Base-by-base conservation (phyloP, 768 basidiomycete species). In the Trametes punicea region DNA sequence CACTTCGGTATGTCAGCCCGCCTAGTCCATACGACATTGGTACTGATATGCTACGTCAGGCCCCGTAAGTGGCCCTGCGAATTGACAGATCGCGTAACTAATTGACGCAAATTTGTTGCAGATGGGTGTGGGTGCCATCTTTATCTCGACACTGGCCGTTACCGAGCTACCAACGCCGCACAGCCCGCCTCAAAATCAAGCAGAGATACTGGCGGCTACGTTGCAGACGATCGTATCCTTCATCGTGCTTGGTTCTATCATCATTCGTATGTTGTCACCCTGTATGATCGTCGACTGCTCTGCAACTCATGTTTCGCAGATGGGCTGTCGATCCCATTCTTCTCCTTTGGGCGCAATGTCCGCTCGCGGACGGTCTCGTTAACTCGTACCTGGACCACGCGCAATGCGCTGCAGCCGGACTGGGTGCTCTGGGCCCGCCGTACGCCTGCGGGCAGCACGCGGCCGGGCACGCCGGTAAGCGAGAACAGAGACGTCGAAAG, bases 111-210 rank as follows among this genome's bases (percentile, higher is more conserved):
- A 23, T 10, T 21, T 10, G 29, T 30, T 4, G 23, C 41, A 93
- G 77, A 94, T 97, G 90, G 95, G 95, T 48, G 93, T 97, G 21
- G 85, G 88, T 0, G 88, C 96, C 6, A 76, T 98, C 41, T 99
- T 98, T 69, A 87, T 98, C 52, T 84, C 88, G 9, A 85, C 83
- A 0, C 70, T 93, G 25, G 90, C 92, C 3, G 67, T 84, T 8
- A 77, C 78, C 21, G 80, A 78, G 47, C 74, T 94, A 0, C 82
- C 87, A 5, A 65, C 63, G 9, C 83, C 87, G 1, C 68, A 74
- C 2, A 67, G 72, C 51, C 88, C 90, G 0, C 88, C 90, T 0
- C 71, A 75, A 50, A 79, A 78, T 39, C 85, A 90, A 62, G 75
- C 83, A 44, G 91, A 97, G 60, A 62, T 86, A 15, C 77, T 98